Percentiles rank a stretch among this genome's conserved stretches.
phyloP scores from a whole-genome alignment of 2,329 filamentous ascomycete genomes.

The Colletotrichum destructivum region DNA sequence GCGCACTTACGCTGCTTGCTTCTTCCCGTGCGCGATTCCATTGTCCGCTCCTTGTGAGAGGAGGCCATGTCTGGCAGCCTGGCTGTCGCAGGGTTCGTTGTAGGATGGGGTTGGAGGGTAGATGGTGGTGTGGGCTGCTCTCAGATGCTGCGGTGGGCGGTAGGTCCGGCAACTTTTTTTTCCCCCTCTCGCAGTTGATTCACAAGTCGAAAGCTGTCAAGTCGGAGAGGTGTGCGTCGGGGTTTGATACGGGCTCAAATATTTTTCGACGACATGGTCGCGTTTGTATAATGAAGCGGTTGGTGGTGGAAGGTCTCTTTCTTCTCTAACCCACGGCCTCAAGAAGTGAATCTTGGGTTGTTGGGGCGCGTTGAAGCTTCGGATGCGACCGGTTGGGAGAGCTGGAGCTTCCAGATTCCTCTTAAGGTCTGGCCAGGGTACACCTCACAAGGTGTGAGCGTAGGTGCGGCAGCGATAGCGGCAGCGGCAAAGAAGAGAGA shows the following conservation, averaged over 20 bases:
- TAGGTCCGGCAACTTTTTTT: conserved; percentile 36
- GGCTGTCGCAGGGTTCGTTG: conserved; percentile 26
- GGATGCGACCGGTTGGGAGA: conserved; percentile 12
- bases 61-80: conserved; percentile 41
- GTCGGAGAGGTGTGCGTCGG: conserved; percentile 23
- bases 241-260: conserved; percentile 32
- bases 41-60: conserved; percentile 63
- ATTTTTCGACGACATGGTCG: conserved; percentile 43
- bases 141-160: conserved; percentile 33
- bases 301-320: conserved; percentile 5
- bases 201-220: conserved; percentile 29
- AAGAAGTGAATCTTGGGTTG: conserved; percentile 17
- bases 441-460: conserved; percentile 29
- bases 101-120: conserved; percentile 27
- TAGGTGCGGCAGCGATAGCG: conserved; percentile 27
- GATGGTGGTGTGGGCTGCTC: conserved; percentile 28
- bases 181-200: conserved; percentile 22
- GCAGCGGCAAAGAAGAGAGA: not conserved
- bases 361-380: conserved; percentile 27
- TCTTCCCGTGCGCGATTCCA: conserved; percentile 83
- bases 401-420: conserved; percentile 32
- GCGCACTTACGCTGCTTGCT: conserved; percentile 83
- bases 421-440: conserved; percentile 17
- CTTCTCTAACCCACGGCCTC: conserved; percentile 9
- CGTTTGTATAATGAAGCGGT: conserved; percentile 30